Evolutionary conservation across 1,284 basidiomycete genomes (phyloP).

Genomic region (Mycosarcoma mackinlayi): DNA sequence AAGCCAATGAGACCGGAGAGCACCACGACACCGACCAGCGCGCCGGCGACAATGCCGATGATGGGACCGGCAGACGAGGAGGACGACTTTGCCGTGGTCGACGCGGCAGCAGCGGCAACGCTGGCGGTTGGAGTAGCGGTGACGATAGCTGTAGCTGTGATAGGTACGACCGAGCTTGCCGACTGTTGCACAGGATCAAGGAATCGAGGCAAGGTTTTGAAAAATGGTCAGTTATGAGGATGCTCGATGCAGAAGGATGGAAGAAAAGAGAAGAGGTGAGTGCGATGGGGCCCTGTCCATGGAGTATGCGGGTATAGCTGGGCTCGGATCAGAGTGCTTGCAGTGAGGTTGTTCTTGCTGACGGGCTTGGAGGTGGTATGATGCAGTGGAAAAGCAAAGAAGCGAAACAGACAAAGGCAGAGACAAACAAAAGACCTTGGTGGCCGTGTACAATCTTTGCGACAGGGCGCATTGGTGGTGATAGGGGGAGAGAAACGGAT

Average conservation of each 20-base stretch:
- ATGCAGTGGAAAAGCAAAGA: background rate
- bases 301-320: too few species aligned
- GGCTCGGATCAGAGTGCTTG: constrained; percentile 14
- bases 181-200: too few species aligned
- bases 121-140: constrained; percentile 38
- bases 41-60: constrained; percentile 68
- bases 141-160: constrained; percentile 47
- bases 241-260: background rate
- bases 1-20: constrained; percentile 66
- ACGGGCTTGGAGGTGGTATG: background rate
- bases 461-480: constrained; percentile 18
- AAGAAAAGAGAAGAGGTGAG: constrained; percentile 33
- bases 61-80: constrained; percentile 60
- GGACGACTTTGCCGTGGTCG: constrained; percentile 35
- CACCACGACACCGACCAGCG: constrained; percentile 66
- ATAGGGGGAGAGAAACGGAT: background rate
- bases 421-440: background rate
- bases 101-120: constrained; percentile 17
- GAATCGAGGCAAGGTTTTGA: too few species aligned
- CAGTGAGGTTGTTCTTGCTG: background rate
- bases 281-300: constrained; percentile 6
- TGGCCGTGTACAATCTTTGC: constrained; percentile 25
- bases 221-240: constrained; percentile 5
- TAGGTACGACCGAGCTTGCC: constrained; percentile 19
- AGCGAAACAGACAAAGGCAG: background rate